Base-by-base conservation (phyloP, 225 moss, liverwort and hornwort species). In the Pseudoscleropodium purum region DNA sequence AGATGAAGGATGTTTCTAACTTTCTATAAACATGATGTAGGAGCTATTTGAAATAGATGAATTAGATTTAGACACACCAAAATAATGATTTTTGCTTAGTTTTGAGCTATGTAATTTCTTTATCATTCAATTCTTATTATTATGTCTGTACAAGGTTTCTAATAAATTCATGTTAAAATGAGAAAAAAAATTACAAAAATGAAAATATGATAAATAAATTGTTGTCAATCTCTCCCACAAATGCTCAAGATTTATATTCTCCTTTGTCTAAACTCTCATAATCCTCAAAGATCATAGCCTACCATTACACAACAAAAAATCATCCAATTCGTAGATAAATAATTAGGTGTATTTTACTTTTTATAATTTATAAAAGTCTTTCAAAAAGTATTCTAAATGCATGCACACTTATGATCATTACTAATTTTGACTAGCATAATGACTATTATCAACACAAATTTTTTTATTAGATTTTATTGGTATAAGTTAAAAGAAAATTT, bases 231-330 rank as follows among this genome's bases (percentile, higher is more conserved):
- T 43, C 4, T 61, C 6, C 4, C 2, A 14, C 6, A 20, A 31
- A 41, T 57, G 14, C 4, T 62, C 23, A 43, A 63, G 23, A 63
- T 33, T 4, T 33, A 23, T 14, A 29, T 31, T 61, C 2, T 0
- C 0, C 2, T 9, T 31, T 20, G 9, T 21, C 10, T 1, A 81
- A 62, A 10, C 0, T 30, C 4, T 30, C 15, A 31, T 20, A 43
- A 5, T 1, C 6, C 3, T 41, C 1, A 30, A 41, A 20, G 5
- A 5, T 2, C 2, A 0, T 39, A 41, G 20, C 8, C 7, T 43
- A 20, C 59, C 39, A 59, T 26, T 47, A 47, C 9, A 47, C 15
- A 82, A 31, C 10, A 10, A 41, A 31, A 82, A 62, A 6, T 31
- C 1, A 62, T 62, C 9, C 14, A 43, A 21, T 18, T 45, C 45